Conservation (phyloP, 1,139 yeast species). For the Kurtzmaniella quercitrusa region DNA sequence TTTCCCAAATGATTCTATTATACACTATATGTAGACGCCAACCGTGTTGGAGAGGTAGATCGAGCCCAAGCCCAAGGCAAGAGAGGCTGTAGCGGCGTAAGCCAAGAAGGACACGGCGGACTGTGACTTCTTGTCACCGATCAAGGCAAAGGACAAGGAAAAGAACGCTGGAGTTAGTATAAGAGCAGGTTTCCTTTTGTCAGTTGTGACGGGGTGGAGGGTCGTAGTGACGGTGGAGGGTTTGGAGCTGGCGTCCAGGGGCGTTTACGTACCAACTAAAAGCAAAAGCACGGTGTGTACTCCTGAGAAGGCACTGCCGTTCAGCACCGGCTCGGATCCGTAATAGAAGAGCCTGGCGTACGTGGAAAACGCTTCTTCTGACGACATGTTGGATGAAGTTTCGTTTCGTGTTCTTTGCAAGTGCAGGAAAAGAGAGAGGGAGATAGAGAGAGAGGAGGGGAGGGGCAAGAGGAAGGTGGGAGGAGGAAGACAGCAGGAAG, state of each 20-base stretch:
- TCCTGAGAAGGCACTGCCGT: slow-evolving; percentile 14
- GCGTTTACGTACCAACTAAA: slow-evolving; percentile 18
- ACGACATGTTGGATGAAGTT: slow-evolving; percentile 14
- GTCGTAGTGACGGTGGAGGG: not conserved
- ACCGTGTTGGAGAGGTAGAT: slow-evolving; percentile 38
- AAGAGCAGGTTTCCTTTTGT: slow-evolving; percentile 1
- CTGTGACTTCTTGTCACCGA: slow-evolving; percentile 32
- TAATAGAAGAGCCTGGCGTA: slow-evolving; percentile 19
- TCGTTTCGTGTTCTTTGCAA: slow-evolving; percentile 1
- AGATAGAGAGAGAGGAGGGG: too few relatives aligned
- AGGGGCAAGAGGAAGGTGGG: too few relatives aligned
- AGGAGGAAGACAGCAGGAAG: not conserved
- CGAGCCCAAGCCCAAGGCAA: slow-evolving; percentile 36
- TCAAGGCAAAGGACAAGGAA: slow-evolving; percentile 32
- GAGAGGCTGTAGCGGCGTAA: slow-evolving; percentile 33
- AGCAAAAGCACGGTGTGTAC: slow-evolving; percentile 15
- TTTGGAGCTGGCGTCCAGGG: not conserved
- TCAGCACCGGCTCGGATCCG: slow-evolving; percentile 23
- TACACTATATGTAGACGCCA: slow-evolving; percentile 36
- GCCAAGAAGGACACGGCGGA: slow-evolving; percentile 23
- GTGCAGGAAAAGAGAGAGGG: not conserved
- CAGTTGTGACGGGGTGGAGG: too few relatives aligned
- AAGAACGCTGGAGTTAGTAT: slow-evolving; percentile 29
- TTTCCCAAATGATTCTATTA: not conserved
- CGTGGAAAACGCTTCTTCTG: slow-evolving; percentile 22